These are phyloP conservation scores for Erodium trifolium DNA, from an alignment of 441 rosid genomes.

Conservation along the genomic window DNA sequence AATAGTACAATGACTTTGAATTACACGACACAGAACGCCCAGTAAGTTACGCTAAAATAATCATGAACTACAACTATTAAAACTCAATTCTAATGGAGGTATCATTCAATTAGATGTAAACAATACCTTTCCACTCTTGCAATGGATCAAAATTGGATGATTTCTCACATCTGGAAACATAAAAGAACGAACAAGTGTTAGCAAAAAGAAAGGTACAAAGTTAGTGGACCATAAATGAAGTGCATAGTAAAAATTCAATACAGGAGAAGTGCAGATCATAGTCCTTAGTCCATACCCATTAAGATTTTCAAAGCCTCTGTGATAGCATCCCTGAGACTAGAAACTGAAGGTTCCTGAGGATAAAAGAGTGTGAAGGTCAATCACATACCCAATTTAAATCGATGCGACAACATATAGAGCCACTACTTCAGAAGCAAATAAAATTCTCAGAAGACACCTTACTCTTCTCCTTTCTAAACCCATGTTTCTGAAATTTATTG, in stretches of 20 bases:
- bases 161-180: conserved; percentile 72
- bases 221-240: not conserved
- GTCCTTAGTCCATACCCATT: conserved; percentile 40
- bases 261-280: not conserved
- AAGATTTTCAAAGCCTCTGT: conserved; percentile 63
- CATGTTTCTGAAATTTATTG: not conserved
- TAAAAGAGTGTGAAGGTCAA: conserved; percentile 9
- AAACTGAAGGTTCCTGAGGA: conserved; percentile 53
- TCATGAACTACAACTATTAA: not conserved
- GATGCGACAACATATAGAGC: not conserved
- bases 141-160: conserved; percentile 83
- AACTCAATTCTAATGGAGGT: not conserved
- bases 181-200: conserved; percentile 5
- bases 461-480: not conserved
- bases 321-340: conserved; percentile 47
- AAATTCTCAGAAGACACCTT: not conserved
- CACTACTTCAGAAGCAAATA: not conserved
- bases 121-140: conserved; percentile 83
- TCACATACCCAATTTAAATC: not conserved
- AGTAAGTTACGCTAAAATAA: not conserved
- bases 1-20: not conserved
- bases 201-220: not conserved
- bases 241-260: not conserved
- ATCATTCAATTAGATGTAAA: not conserved
- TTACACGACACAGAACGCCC: not conserved